Evolutionary conservation across 1,284 basidiomycete genomes (phyloP).

Genomic region (Sporisorium iseilematis-ciliati): DNA sequence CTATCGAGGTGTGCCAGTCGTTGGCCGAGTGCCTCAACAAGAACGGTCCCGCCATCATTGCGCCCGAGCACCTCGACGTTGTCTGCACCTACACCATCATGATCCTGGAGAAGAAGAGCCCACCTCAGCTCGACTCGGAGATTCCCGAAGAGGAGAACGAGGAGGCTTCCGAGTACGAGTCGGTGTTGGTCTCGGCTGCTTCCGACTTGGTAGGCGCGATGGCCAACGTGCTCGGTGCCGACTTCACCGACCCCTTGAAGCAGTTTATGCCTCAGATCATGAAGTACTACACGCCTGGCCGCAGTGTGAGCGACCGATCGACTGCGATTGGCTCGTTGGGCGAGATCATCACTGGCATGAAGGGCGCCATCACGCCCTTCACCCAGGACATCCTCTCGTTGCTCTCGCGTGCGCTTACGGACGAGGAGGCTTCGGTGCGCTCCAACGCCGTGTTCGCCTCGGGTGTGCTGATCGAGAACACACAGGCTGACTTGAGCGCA

Average conservation of each 20-base stretch:
- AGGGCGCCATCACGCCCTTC: conserved; percentile 84
- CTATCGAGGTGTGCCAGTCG: conserved; percentile 84
- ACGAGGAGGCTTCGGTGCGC: conserved; percentile 89
- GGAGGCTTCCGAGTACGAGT: conserved; percentile 93
- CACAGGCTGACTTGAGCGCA: conserved; percentile 82
- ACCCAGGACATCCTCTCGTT: conserved; percentile 75
- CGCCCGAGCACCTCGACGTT: conserved; percentile 74
- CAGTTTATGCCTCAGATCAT: conserved; percentile 89
- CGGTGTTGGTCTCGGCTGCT: conserved; percentile 91
- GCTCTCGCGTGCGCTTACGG: conserved; percentile 77
- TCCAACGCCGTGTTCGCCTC: conserved; percentile 96
- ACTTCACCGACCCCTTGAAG: conserved; percentile 86
- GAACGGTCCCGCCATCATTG: conserved; percentile 82
- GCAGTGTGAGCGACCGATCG: conserved; percentile 90
- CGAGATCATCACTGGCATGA: conserved; percentile 94
- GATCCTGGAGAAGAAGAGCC: conserved; percentile 79
- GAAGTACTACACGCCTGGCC: conserved; percentile 89
- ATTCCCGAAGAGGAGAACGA: conserved; percentile 79
- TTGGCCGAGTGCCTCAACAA: conserved; percentile 91
- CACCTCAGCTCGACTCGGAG: conserved; percentile 94
- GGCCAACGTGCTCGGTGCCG: conserved; percentile 84
- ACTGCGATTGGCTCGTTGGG: conserved; percentile 93
- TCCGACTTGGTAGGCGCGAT: conserved; percentile 93
- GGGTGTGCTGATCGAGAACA: conserved; percentile 91
- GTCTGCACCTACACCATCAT: conserved; percentile 67